Percentiles rank a stretch among this genome's conserved stretches.
Conservation (phyloP, 1,139 yeast species). For the Kluyveromyces sp. region DNA sequence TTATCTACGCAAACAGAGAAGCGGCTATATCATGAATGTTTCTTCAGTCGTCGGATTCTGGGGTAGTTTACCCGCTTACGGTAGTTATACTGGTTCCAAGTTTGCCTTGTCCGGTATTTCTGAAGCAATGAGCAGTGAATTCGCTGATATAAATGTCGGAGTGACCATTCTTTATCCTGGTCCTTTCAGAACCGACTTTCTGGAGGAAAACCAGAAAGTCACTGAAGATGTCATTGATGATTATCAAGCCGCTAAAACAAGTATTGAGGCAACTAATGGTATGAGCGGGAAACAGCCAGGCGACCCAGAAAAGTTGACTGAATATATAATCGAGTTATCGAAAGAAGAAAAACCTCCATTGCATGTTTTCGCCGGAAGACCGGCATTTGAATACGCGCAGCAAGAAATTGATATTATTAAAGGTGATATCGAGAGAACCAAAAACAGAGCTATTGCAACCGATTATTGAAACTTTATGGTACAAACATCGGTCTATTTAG, state of each 20-base stretch:
- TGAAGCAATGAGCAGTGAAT: constrained; percentile 30
- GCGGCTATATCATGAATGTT: constrained; percentile 32
- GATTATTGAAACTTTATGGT: too few species aligned
- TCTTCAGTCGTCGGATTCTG: constrained; percentile 26
- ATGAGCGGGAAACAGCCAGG: not conserved
- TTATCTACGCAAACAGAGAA: constrained; percentile 2
- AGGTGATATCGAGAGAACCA: not conserved
- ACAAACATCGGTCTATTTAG: too few species aligned
- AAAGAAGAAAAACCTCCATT: not conserved
- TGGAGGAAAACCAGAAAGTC: not conserved
- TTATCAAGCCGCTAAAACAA: not conserved
- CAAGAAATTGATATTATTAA: not conserved
- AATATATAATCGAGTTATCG: not conserved
- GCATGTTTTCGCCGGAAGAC: not conserved
- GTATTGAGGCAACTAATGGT: not conserved
- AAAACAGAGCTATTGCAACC: not conserved
- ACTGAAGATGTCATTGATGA: not conserved
- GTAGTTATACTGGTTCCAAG: constrained; percentile 28
- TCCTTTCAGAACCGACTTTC: not conserved
- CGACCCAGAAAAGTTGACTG: not conserved
- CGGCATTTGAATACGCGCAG: not conserved
- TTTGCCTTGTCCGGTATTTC: constrained; percentile 31
- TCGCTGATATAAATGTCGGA: constrained; percentile 15
- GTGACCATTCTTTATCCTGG: not conserved
- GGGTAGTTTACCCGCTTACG: constrained; percentile 18